Evolutionary conservation across 78 protist species (phyloP), one percentile per base, ranked within the genome.

Genomic region (Polysphondylium violaceum): DNA sequence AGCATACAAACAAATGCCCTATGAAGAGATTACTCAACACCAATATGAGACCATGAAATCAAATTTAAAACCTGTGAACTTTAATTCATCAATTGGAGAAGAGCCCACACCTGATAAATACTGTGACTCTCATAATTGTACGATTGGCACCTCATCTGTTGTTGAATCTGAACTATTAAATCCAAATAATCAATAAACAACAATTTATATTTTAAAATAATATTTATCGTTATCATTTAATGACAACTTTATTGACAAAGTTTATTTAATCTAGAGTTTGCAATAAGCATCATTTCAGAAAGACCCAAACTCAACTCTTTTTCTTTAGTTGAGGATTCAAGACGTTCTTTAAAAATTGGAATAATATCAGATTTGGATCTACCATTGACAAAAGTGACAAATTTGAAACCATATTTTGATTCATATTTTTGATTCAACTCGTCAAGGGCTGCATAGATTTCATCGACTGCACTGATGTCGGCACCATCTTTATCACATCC

Each of bases 41-140:
- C 61, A 59, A n/a, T 87, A 87, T 25, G 9, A 43, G 0, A 17
- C 25, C 14, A 40, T 64, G 47, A 59, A 19, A 2, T 3, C 40
- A 2, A 73, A 87, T 61, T 19, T 87, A 25, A 71, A 76, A 73
- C 79, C 74, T 9, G 85, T 86, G 0, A 33, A 25, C n/a, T 86
- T 86, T 27, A 21, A 75, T 14, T 29, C 8, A 3, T n/a, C 63
- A 0, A 6, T 3, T 3, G 38, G 58, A 12, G 9, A 44, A 2
- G 78, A 75, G 14, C 93, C 93, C 2, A 9, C 27, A 1, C 93
- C 81, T 7, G 93, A 87, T 29, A 87, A 87, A 73, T 87, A 60
- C 51, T 87, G 93, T 87, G 93, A 87, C 33, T 83, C 91, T 11
- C 11, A 53, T 21, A 68, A 47, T 33, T 83, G 91, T 44, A 53